Conservation (phyloP, 164 flowering plant species). For the Echeveria elegans region DNA sequence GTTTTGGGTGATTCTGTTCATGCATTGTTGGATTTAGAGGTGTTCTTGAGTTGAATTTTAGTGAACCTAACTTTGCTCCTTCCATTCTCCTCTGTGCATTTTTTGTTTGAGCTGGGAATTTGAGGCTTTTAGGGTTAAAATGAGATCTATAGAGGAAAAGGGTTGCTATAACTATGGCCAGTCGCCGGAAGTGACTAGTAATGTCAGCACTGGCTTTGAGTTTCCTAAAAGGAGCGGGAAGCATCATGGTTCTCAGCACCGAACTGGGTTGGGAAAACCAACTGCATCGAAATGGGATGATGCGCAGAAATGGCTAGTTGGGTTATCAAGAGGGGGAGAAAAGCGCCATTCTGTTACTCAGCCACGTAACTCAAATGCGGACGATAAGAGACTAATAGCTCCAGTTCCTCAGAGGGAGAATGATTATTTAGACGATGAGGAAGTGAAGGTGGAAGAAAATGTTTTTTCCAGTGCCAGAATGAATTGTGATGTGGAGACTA, state of each 20-base stretch:
- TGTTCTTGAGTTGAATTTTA: background rate
- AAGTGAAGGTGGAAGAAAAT: conserved; percentile 19
- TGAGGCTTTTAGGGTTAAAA: background rate
- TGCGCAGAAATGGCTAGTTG: conserved; percentile 91
- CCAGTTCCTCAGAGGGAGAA: conserved; percentile 54
- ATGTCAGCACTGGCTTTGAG: conserved; percentile 38
- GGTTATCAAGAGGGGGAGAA: conserved; percentile 63
- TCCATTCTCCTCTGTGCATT: background rate
- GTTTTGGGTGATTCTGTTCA: background rate
- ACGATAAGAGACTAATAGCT: conserved; percentile 66
- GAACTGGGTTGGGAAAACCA: conserved; percentile 61
- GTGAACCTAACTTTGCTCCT: background rate
- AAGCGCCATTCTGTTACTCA: conserved; percentile 33
- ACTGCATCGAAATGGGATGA: conserved; percentile 99
- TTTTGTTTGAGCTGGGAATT: background rate
- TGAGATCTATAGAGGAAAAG: conserved; percentile 7
- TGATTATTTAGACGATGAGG: conserved; percentile 27
- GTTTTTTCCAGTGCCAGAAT: conserved; percentile 6
- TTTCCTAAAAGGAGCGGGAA: conserved; percentile 51
- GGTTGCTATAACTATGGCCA: conserved; percentile 8
- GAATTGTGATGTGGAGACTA: conserved; percentile 43
- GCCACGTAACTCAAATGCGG: conserved; percentile 82
- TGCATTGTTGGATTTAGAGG: background rate
- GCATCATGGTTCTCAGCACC: conserved; percentile 35
- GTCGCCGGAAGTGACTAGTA: conserved; percentile 1